Evolutionary conservation across 331 rosid genomes (phyloP), one percentile per base, ranked within the genome.

Genomic region (Stylosanthes scabra): DNA sequence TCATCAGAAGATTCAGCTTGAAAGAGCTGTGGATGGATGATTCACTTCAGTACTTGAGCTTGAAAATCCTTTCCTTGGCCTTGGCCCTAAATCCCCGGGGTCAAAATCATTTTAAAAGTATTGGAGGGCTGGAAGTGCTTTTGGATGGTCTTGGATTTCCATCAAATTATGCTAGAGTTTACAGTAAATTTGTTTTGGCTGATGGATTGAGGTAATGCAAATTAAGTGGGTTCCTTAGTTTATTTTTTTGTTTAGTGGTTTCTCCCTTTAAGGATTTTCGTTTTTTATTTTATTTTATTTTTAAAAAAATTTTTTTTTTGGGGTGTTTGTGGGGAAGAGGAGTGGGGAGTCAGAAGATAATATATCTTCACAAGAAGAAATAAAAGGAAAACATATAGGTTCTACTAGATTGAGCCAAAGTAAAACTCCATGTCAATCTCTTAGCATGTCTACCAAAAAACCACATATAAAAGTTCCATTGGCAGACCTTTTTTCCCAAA

Each of bases 111-210:
- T 95, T 95, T 77, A 95, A 86, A 86, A 95, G 99, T 87, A 91
- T 95, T 69, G 99, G 99, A 68, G 99, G 99, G 51, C 90, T 90
- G 87, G 99, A 95, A 84, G 99, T 91, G 81, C 84, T 95, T 80
- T 71, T 95, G 87, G 99, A 95, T 84, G 96, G 97, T 79, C 97
- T 95, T 83, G 99, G 99, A 68, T 71, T 88, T 80, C 86, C 95
- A 16, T 87, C 93, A 75, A 87, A 84, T 86, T 89, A 84, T 84
- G 84, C 78, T 41, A 75, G 82, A 76, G 82, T 75, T 74, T 73
- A 70, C 74, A 84, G 75, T 52, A 77, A 61, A 61, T 60, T 86
- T 20, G 70, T 81, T 82, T 74, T 64, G 74, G 74, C 85, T 65
- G 81, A 80, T 62, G 93, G 85, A 58, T 82, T 74, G 64, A 78